phyloP scores from a whole-genome alignment of 345 rosid genomes.

The Melaleuca quinquenervia region DNA sequence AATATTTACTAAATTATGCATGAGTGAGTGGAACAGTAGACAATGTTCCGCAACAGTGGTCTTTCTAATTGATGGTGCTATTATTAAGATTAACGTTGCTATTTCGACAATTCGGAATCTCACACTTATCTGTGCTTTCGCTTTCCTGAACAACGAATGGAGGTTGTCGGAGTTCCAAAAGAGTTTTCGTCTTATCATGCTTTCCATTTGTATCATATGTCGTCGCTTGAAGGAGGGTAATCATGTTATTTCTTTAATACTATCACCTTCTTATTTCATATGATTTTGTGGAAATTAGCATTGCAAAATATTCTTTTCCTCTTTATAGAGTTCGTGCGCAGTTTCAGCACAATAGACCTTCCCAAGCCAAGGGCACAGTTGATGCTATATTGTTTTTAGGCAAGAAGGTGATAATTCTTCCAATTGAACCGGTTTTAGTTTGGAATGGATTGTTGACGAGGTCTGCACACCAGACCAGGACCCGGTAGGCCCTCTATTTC shows the following conservation, averaged over 20 bases:
- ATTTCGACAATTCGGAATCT: not conserved
- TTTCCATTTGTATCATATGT: constrained; percentile 73
- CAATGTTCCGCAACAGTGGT: no score
- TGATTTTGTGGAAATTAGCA: not conserved
- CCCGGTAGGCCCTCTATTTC: no score
- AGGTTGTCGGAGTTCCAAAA: constrained; percentile 85
- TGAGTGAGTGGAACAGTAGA: no score
- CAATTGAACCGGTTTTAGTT: not conserved
- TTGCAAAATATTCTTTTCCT: not conserved
- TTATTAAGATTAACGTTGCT: not conserved
- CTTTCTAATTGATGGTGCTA: no score
- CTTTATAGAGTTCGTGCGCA: constrained; percentile 60
- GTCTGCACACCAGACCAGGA: no score
- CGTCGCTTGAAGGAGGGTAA: constrained; percentile 81
- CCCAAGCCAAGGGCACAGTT: constrained; percentile 72
- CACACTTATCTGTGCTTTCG: not conserved
- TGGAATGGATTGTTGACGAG: fast-evolving
- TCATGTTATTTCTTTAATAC: not conserved
- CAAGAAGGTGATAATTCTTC: constrained; percentile 41
- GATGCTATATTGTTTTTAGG: constrained; percentile 81
- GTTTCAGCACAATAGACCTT: constrained; percentile 90
- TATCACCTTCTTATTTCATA: not conserved
- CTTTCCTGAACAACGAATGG: constrained; percentile 50
- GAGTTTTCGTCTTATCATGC: constrained; percentile 80
- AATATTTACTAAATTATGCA: no score